These are phyloP conservation scores for Wallacemonas sp. DNA, from an alignment of 208 protist genomes.

Conservation along the genomic window DNA sequence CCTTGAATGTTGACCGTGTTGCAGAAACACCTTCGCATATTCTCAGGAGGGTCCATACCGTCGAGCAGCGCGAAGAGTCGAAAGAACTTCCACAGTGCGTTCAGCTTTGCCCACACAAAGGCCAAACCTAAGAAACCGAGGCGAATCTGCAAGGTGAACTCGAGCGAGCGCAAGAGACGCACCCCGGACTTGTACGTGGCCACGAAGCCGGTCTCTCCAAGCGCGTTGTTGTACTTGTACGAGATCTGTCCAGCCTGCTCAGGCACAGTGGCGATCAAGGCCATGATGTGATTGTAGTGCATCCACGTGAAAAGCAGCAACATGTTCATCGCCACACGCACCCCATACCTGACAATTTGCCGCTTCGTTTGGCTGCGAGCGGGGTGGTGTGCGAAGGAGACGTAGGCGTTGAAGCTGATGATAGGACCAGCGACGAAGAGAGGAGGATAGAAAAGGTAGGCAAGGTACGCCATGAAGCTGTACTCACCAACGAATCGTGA, in stretches of 20 bases:
- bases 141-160: not conserved
- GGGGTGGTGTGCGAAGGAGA: conserved; percentile 62
- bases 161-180: not conserved
- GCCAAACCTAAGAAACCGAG: conserved; percentile 55
- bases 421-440: conserved; percentile 90
- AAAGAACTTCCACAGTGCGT: conserved; percentile 91
- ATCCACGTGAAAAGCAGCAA: conserved; percentile 36
- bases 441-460: conserved; percentile 86
- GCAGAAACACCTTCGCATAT: conserved; percentile 89
- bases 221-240: conserved; percentile 8
- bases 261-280: conserved; percentile 29
- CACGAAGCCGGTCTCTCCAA: conserved; percentile 8
- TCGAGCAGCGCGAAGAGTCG: conserved; percentile 79
- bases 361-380: conserved; percentile 24
- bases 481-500: conserved; percentile 46
- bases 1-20: conserved; percentile 84
- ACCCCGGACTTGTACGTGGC: conserved; percentile 1
- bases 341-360: conserved; percentile 33
- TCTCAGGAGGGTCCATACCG: conserved; percentile 85
- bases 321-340: conserved; percentile 29
- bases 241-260: not conserved
- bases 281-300: conserved; percentile 59
- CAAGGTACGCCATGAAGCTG: conserved; percentile 57
- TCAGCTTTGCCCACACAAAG: conserved; percentile 93
- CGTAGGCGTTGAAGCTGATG: conserved; percentile 84